These are phyloP conservation scores for Boletus sp. DNA, from an alignment of 768 basidiomycete genomes.

Conservation along the genomic window DNA sequence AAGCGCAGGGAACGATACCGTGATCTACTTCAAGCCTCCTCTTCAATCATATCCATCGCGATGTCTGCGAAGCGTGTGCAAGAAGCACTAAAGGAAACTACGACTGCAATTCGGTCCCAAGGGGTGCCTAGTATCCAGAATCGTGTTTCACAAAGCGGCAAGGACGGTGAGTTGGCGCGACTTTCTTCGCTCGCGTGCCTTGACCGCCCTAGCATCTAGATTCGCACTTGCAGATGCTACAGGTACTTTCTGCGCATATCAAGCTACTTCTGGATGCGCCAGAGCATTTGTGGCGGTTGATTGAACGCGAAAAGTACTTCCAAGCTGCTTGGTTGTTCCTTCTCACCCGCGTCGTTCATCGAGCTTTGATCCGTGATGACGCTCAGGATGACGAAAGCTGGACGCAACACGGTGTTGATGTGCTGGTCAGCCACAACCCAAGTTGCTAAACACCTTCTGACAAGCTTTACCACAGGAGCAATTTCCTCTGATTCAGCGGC, in stretches of 20 bases:
- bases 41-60: conserved; percentile 77
- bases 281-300: conserved; percentile 85
- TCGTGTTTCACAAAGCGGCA: conserved; percentile 33
- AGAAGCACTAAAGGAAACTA: conserved; percentile 61
- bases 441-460: background rate
- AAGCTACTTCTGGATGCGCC: conserved; percentile 91
- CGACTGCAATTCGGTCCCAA: conserved; percentile 48
- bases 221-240: conserved; percentile 61
- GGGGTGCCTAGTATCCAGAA: conserved; percentile 43
- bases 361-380: conserved; percentile 61
- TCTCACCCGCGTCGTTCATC: conserved; percentile 80
- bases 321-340: conserved; percentile 87
- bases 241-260: conserved; percentile 80
- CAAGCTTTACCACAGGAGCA: conserved; percentile 52
- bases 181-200: background rate
- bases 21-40: conserved; percentile 80
- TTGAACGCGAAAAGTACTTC: conserved; percentile 76
- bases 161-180: conserved; percentile 40
- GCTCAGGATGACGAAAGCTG: conserved; percentile 62
- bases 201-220: conserved; percentile 39
- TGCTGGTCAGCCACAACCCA: conserved; percentile 44
- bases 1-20: conserved; percentile 86
- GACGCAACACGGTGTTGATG: conserved; percentile 57
- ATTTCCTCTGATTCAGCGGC: conserved; percentile 84
- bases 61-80: conserved; percentile 63